Conservation (phyloP, 495 filamentous ascomycete genomes). For the Neurospora discreta region DNA sequence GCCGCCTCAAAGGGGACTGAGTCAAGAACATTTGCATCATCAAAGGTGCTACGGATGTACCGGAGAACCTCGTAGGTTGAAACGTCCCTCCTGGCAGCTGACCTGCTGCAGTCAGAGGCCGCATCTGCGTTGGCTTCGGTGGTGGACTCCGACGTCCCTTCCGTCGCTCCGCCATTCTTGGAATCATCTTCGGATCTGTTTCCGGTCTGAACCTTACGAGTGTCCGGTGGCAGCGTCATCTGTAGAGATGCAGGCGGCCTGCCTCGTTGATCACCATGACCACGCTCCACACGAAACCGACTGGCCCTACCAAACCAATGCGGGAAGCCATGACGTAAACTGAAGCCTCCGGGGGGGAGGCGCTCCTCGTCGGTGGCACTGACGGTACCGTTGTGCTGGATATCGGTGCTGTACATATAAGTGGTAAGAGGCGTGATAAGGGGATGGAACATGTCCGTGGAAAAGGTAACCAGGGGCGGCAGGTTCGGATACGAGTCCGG, state of each 20-base stretch:
- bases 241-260: constrained; percentile 22
- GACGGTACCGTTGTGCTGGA: constrained; percentile 56
- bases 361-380: constrained; percentile 73
- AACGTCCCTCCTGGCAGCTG: constrained; percentile 20
- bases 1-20: constrained; percentile 68
- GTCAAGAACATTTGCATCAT: constrained; percentile 65
- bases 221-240: constrained; percentile 7
- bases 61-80: constrained; percentile 53
- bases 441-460: constrained; percentile 88
- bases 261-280: constrained; percentile 2
- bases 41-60: constrained; percentile 76
- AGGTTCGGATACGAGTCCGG: constrained; percentile 66
- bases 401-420: constrained; percentile 74
- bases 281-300: background rate
- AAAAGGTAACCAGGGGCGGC: constrained; percentile 77
- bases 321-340: constrained; percentile 79
- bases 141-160: background rate
- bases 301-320: constrained; percentile 57
- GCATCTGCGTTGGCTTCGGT: constrained; percentile 4
- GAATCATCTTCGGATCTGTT: constrained; percentile 5
- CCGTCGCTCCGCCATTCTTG: background rate
- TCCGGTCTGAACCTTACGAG: background rate
- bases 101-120: background rate
- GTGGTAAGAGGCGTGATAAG: constrained; percentile 82
- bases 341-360: constrained; percentile 78